phyloP scores from a whole-genome alignment of 345 rosid species.

The Nasturtium officinale region DNA sequence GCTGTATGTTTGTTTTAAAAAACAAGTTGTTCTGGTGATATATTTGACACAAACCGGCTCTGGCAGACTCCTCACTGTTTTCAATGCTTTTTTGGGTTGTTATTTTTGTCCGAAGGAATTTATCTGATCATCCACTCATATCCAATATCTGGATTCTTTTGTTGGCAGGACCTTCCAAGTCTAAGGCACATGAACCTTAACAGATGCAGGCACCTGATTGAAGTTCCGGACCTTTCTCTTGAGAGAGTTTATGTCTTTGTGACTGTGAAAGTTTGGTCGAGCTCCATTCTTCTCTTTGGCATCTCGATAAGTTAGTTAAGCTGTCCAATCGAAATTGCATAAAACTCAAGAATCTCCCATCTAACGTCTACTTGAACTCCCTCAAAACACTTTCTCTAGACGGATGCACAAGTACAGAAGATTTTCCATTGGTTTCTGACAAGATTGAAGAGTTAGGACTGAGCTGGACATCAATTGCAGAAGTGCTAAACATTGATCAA shows the following conservation, averaged over 20 bases:
- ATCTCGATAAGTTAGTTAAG: conserved; percentile 28
- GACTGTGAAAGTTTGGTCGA: conserved; percentile 31
- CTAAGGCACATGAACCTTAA: conserved; percentile 27
- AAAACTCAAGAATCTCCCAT: conserved; percentile 30
- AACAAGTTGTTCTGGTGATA: background rate
- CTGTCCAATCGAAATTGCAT: conserved; percentile 24
- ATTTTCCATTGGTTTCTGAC: conserved; percentile 31
- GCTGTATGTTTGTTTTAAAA: background rate
- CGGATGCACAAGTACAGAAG: conserved; percentile 31
- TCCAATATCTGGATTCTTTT: background rate
- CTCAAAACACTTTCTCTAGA: conserved; percentile 16
- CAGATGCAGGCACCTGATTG: conserved; percentile 28
- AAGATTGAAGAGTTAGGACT: conserved; percentile 23
- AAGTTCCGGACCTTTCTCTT: conserved; percentile 36
- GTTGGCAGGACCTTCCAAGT: conserved; percentile 27
- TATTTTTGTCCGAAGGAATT: background rate
- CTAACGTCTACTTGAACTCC: background rate
- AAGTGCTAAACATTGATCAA: conserved; percentile 25
- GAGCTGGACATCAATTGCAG: conserved; percentile 23
- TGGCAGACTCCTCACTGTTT: background rate
- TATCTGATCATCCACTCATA: background rate
- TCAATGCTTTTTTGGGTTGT: background rate
- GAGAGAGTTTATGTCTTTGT: conserved; percentile 22
- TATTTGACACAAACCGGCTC: background rate
- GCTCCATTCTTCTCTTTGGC: conserved; percentile 27